These are phyloP conservation scores for Parathielavia hyrcaniae DNA, from an alignment of 495 filamentous ascomycete species.

Conservation along the genomic window DNA sequence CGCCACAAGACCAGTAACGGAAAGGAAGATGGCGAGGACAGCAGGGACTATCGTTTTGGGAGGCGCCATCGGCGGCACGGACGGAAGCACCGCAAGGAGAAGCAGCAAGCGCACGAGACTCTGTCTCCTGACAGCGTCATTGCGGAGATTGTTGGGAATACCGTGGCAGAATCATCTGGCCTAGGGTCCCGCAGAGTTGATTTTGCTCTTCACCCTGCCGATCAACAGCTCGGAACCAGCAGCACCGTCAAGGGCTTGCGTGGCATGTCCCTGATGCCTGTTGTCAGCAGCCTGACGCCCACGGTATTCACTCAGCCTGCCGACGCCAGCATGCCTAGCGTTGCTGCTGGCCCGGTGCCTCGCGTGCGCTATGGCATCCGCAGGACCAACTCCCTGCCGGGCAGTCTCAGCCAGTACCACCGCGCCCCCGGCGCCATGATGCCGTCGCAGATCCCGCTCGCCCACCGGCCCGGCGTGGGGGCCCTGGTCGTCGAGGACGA, in stretches of 20 bases:
- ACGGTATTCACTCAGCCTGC: constrained; percentile 39
- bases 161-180: constrained; percentile 12
- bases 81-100: constrained; percentile 36
- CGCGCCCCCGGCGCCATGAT: constrained; percentile 39
- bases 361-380: constrained; percentile 57
- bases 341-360: constrained; percentile 42
- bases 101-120: constrained; percentile 18
- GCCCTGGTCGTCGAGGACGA: constrained; percentile 38
- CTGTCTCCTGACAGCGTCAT: constrained; percentile 29
- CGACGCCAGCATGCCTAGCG: constrained; percentile 20
- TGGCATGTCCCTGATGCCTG: constrained; percentile 37
- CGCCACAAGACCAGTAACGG: not conserved
- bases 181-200: constrained; percentile 43
- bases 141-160: constrained; percentile 34
- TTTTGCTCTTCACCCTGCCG: constrained; percentile 33
- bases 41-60: constrained; percentile 27
- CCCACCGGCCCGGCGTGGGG: constrained; percentile 26
- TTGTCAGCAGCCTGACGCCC: constrained; percentile 42
- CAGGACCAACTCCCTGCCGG: constrained; percentile 73
- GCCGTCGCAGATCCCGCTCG: constrained; percentile 37
- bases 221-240: constrained; percentile 21
- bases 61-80: constrained; percentile 29
- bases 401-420: constrained; percentile 53
- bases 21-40: constrained; percentile 40
- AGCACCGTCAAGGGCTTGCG: constrained; percentile 41